phyloP scores from a whole-genome alignment of 495 filamentous ascomycete genomes.

The Hypoxylon fuscum region DNA sequence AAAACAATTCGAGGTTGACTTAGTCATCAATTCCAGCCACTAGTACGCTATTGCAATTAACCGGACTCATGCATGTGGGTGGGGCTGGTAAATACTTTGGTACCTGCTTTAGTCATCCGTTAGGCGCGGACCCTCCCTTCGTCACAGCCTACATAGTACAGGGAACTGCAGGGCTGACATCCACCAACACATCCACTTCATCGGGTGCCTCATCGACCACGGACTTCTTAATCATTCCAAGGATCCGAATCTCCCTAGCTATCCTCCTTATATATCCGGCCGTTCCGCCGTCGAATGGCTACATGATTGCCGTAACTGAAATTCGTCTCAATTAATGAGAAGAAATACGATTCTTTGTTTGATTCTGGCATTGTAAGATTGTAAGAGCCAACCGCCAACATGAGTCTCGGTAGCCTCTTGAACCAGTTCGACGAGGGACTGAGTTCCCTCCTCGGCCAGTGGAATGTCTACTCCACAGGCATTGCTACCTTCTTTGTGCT shows the following conservation, averaged over 20 bases:
- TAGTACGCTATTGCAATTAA: too few relatives aligned
- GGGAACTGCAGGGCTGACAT: slow-evolving; percentile 1
- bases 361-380: slow-evolving; percentile 14
- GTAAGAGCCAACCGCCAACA: slow-evolving; percentile 44
- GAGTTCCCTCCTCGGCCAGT: slow-evolving; percentile 73
- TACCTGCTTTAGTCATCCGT: slow-evolving; percentile 22
- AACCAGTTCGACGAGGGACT: slow-evolving; percentile 73
- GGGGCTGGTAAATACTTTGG: background rate
- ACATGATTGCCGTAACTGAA: background rate
- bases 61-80: background rate
- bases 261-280: slow-evolving; percentile 11
- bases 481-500: slow-evolving; percentile 68
- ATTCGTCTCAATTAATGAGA: slow-evolving; percentile 3
- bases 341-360: background rate
- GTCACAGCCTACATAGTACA: too few relatives aligned
- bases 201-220: slow-evolving; percentile 18
- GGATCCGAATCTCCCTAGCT: slow-evolving; percentile 5
- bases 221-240: slow-evolving; percentile 9
- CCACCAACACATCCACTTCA: background rate
- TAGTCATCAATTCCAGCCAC: background rate
- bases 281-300: slow-evolving; percentile 21
- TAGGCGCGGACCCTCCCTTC: slow-evolving; percentile 3
- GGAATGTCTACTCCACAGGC: slow-evolving; percentile 77
- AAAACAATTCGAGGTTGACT: slow-evolving; percentile 7
- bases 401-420: slow-evolving; percentile 63